These are phyloP conservation scores for Cucurbita maxima DNA, from an alignment of 306 rosid species.

Conservation along the genomic window DNA sequence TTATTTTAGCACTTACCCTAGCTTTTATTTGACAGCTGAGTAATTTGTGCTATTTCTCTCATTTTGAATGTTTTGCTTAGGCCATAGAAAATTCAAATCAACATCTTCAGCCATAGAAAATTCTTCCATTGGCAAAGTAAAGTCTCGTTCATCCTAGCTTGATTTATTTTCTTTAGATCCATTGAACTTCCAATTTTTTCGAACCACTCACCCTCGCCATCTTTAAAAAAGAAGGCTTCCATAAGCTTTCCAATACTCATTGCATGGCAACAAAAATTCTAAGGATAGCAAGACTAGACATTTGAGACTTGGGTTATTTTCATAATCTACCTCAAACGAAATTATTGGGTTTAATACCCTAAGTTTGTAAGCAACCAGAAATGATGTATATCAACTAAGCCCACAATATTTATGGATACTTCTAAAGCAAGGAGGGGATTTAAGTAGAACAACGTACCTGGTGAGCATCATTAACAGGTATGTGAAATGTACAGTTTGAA, in stretches of 20 bases:
- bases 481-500: constrained; percentile 58
- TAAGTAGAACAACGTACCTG: constrained; percentile 35
- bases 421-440: constrained; percentile 6
- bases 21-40: no score
- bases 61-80: no score
- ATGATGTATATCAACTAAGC: background rate
- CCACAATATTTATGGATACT: background rate
- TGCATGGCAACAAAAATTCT: background rate
- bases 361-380: background rate
- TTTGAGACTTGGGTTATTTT: background rate
- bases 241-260: background rate
- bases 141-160: no score
- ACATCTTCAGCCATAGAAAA: no score
- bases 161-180: no score
- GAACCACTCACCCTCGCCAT: background rate
- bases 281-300: background rate
- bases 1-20: no score
- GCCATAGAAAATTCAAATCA: no score
- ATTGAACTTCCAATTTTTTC: no score
- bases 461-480: constrained; percentile 79
- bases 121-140: no score
- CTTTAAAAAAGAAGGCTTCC: background rate
- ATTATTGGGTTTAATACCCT: background rate
- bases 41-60: no score
- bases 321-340: background rate